These are phyloP conservation scores for Amesomyces nigricolor DNA, from an alignment of 2,329 filamentous ascomycete species.

Conservation along the genomic window DNA sequence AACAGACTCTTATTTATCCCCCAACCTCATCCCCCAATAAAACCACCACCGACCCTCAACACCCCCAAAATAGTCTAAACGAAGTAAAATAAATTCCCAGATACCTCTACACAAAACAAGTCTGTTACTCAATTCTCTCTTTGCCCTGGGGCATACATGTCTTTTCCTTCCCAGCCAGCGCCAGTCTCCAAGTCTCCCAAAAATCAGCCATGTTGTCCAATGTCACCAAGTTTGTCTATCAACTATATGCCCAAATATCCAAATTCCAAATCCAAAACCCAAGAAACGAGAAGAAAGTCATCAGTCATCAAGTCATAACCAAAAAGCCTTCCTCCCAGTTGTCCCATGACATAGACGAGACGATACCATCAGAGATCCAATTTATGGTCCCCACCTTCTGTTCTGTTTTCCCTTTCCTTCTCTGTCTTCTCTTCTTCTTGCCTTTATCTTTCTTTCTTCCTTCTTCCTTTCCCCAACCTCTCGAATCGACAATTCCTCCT, in stretches of 20 bases:
- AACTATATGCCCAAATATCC: constrained; percentile 8
- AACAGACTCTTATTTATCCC: background rate
- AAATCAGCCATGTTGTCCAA: background rate
- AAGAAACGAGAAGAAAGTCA: constrained; percentile 3
- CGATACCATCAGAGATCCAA: constrained; percentile 5
- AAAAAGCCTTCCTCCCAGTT: constrained; percentile 16
- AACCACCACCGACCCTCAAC: background rate
- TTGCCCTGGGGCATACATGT: constrained; percentile 10
- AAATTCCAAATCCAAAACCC: constrained; percentile 2
- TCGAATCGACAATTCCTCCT: background rate
- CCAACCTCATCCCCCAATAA: background rate
- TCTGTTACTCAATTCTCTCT: background rate
- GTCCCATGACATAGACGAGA: constrained; percentile 1
- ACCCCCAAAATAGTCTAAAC: background rate
- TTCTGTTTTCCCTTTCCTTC: background rate
- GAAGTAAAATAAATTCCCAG: background rate
- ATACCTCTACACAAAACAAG: background rate
- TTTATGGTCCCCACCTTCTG: constrained; percentile 4
- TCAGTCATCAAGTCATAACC: constrained; percentile 17
- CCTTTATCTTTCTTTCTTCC: background rate
- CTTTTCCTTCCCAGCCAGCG: constrained; percentile 1
- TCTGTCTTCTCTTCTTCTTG: constrained; percentile 1
- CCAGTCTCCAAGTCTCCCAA: background rate
- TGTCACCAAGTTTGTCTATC: constrained; percentile 12
- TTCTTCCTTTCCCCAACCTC: background rate